These are phyloP conservation scores for Peronospora farinosa DNA, from an alignment of 352 stramenopile genomes.

Conservation along the genomic window DNA sequence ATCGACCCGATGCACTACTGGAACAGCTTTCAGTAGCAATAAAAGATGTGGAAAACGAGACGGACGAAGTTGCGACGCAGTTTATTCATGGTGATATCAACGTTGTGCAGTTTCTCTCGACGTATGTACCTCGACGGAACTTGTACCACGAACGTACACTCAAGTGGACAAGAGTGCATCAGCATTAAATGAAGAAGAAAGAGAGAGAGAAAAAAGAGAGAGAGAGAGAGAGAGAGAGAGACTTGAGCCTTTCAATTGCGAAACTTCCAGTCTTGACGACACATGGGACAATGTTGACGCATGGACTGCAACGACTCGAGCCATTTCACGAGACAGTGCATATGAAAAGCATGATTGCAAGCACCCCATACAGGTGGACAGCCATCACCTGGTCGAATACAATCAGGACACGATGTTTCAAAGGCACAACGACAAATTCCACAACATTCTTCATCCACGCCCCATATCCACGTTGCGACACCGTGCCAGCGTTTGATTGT, in stretches of 20 bases:
- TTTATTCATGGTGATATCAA: constrained; percentile 74
- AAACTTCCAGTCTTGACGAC: constrained; percentile 84
- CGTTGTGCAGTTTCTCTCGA: constrained; percentile 52
- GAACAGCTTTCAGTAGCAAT: constrained; percentile 59
- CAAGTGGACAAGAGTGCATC: constrained; percentile 61
- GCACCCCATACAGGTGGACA: constrained; percentile 87
- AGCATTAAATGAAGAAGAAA: constrained; percentile 34
- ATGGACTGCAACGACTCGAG: constrained; percentile 78
- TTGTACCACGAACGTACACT: constrained; percentile 73
- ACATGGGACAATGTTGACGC: constrained; percentile 86
- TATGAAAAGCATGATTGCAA: constrained; percentile 90
- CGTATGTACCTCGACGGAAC: constrained; percentile 60
- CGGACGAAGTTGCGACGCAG: constrained; percentile 63
- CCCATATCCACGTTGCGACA: constrained; percentile 88
- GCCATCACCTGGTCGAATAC: constrained; percentile 64
- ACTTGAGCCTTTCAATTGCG: constrained; percentile 35
- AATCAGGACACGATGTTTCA: constrained; percentile 78
- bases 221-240: not conserved
- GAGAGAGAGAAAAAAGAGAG: not conserved
- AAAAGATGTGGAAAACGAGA: constrained; percentile 53
- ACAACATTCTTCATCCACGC: constrained; percentile 89
- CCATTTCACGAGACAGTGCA: constrained; percentile 92
- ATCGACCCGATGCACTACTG: constrained; percentile 63
- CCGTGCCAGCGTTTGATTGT: constrained; percentile 84
- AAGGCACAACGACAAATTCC: constrained; percentile 84